Conservation (phyloP, 2,329 filamentous ascomycete species). For the Stemphylium vesicarium region DNA sequence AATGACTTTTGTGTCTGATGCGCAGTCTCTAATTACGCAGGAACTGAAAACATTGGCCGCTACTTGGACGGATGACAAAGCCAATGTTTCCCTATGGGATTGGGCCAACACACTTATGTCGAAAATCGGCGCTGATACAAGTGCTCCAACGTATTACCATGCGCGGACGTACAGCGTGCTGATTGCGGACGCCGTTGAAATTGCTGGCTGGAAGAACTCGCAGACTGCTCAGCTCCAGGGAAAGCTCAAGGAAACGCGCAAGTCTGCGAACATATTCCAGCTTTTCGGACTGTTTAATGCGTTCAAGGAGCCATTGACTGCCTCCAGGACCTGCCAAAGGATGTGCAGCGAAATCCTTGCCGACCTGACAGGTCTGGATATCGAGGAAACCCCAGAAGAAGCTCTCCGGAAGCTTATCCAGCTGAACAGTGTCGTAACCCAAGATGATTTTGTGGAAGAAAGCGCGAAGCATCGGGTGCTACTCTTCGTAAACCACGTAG, state of each 20-base stretch:
- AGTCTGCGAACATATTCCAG: conserved; percentile 52
- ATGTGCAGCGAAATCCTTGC: conserved; percentile 67
- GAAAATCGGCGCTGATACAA: conserved; percentile 26
- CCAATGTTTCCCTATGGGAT: conserved; percentile 30
- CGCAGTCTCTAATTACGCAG: conserved; percentile 54
- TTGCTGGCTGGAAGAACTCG: conserved; percentile 49
- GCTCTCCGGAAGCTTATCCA: conserved; percentile 58
- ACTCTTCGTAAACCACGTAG: conserved; percentile 81
- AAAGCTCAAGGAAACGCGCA: conserved; percentile 39
- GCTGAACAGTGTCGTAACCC: conserved; percentile 61
- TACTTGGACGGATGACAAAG: conserved; percentile 19
- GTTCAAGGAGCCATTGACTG: conserved; percentile 57
- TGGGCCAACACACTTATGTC: conserved; percentile 35
- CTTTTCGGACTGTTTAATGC: conserved; percentile 57
- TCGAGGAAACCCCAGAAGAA: conserved; percentile 51
- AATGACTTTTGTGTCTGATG: conserved; percentile 59
- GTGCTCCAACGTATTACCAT: conserved; percentile 50
- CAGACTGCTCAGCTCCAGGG: conserved; percentile 47
- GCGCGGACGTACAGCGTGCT: conserved; percentile 49
- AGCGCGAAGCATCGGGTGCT: conserved; percentile 72
- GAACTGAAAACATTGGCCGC: conserved; percentile 46
- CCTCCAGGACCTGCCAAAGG: conserved; percentile 56
- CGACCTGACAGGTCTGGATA: conserved; percentile 62
- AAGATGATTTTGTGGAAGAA: conserved; percentile 55
- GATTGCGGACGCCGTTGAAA: conserved; percentile 50